Percentiles rank a stretch among this genome's conserved stretches.
Evolutionary conservation across 495 filamentous ascomycete species (phyloP).

Genomic region (Neurospora terricola): DNA sequence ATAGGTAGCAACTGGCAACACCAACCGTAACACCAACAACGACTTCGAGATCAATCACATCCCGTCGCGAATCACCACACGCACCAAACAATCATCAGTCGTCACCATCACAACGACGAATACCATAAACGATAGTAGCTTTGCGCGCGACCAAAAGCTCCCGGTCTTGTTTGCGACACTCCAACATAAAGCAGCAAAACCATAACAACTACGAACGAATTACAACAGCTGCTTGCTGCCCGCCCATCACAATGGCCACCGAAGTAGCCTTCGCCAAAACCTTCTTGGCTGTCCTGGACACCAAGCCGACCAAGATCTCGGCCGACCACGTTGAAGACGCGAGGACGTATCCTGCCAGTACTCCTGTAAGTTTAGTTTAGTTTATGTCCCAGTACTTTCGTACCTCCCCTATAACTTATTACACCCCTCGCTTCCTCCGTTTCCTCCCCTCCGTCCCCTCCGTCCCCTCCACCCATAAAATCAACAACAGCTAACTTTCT

Average conservation of each 20-base stretch:
- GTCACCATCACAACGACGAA: not conserved
- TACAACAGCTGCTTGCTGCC: not conserved
- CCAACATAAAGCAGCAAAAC: not conserved
- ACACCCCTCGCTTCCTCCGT: not conserved
- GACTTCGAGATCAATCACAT: not conserved
- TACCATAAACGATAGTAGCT: not conserved
- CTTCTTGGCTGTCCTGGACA: constrained; percentile 72
- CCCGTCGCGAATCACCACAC: not conserved
- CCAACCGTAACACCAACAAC: not conserved
- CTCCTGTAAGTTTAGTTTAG: constrained; percentile 56
- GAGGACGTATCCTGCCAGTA: constrained; percentile 55
- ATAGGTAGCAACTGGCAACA: not conserved
- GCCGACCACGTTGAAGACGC: constrained; percentile 81
- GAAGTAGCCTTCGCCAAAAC: constrained; percentile 75
- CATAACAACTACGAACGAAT: not conserved
- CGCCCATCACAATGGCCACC: constrained; percentile 21
- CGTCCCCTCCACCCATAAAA: no score
- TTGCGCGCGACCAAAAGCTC: not conserved
- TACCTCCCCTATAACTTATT: not conserved
- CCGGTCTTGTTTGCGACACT: not conserved
- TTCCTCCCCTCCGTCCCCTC: not conserved
- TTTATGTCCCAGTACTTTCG: not conserved
- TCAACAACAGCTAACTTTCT: not conserved
- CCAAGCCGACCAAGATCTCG: constrained; percentile 63
- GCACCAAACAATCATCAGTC: not conserved